Percentiles rank a stretch among this genome's conserved stretches.
Evolutionary conservation across 768 basidiomycete genomes (phyloP).

Genomic region (Agaricus bisporus): DNA sequence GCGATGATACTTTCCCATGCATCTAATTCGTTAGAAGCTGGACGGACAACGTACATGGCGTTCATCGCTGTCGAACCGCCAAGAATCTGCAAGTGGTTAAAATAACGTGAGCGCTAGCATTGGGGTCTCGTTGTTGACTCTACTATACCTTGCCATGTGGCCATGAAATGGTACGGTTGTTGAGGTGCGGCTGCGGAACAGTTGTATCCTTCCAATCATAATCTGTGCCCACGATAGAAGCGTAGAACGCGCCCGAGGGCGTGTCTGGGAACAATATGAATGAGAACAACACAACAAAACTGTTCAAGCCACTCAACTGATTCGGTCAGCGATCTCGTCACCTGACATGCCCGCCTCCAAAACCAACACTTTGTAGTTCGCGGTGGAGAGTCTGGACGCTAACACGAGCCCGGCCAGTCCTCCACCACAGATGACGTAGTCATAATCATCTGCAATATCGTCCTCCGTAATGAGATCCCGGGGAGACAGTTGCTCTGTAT

Average conservation of each 20-base stretch:
- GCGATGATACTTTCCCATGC: conserved; percentile 35
- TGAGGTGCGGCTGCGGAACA: conserved; percentile 33
- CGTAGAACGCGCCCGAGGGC: conserved; percentile 42
- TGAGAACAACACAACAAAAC: too few species aligned
- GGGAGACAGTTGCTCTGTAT: background rate
- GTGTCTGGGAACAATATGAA: conserved; percentile 22
- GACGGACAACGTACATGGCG: conserved; percentile 54
- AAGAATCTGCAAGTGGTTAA: conserved; percentile 25
- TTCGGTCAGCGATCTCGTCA: conserved; percentile 21
- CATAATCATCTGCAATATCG: conserved; percentile 28
- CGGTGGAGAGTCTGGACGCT: conserved; percentile 26
- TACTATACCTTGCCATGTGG: conserved; percentile 44
- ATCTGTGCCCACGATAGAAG: conserved; percentile 34
- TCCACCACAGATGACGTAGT: conserved; percentile 42
- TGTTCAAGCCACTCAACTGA: conserved; percentile 14
- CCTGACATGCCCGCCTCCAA: conserved; percentile 32
- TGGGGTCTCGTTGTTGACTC: background rate
- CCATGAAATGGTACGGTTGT: conserved; percentile 39
- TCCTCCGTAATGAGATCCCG: conserved; percentile 6
- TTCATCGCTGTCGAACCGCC: conserved; percentile 61
- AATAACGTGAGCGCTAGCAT: background rate
- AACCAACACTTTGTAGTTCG: conserved; percentile 29
- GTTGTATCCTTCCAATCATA: conserved; percentile 48
- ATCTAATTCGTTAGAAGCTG: conserved; percentile 39
- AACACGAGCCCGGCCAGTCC: conserved; percentile 27